Base-by-base conservation (phyloP, 805 yeast species). In the Suhomyces tanzawaensis region DNA sequence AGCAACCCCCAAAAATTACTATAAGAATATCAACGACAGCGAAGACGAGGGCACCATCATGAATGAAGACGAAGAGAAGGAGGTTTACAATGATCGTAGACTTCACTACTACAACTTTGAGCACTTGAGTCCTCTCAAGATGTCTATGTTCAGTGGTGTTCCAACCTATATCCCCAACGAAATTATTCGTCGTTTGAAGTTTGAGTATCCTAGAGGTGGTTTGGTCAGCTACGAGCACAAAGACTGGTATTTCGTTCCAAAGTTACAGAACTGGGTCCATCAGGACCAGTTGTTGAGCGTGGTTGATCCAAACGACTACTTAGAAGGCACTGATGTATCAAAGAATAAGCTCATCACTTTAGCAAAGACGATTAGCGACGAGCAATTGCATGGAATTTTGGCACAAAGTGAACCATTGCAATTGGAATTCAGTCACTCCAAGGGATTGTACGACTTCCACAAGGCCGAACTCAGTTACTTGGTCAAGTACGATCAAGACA, bases 311-410 rank as follows among this genome's bases (percentile, higher is more conserved):
- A 35, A 36, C 25, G 45, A 42, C 18, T 21, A 23, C 17, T n/a
- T 27, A 2, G 29, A 12, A 24, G 29, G 38, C 7, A 34, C 37
- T 11, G 40, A 40, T 19, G 23, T 32, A 12, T 43, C 45, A 13
- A 45, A 41, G 18, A 40, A 40, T 5, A 41, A 37, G 25, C 23
- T 55, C 26, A 37, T 48, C 19, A 32, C 19, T 9, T 37, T 48
- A 28, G 50, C 53, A 12, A 30, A 47, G 18, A 49, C 48, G 16
- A 54, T 62, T 53, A 35, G 46, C 5, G 66, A 63, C 29, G 53
- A 44, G 25, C 51, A 61, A 29, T 33, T 49, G 1, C 36, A 51
- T 9, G 27, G 37, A 22, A 46, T 62, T 13, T 42, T 61, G 13
- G 36, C 43, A 8, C 42, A 39, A n/a, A 57, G 56, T 29, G 52